Conservation (phyloP, 2,329 filamentous ascomycete species). For the Hymenoscyphus albidus region DNA sequence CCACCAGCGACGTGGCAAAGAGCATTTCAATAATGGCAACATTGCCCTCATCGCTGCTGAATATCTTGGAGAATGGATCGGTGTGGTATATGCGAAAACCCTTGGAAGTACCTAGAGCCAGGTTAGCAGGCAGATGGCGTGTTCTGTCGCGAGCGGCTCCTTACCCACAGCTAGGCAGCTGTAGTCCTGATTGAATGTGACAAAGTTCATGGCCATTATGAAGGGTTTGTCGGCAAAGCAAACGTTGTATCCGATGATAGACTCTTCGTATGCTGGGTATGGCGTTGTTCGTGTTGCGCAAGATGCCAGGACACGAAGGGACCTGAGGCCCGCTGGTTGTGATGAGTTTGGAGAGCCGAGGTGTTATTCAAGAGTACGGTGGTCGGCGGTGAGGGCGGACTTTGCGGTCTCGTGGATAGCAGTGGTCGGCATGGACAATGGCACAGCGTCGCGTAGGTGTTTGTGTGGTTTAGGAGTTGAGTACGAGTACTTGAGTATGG, state of each 20-base stretch:
- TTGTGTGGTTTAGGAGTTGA: neutral
- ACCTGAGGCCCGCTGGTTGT: neutral
- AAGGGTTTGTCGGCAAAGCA: neutral
- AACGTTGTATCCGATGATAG: neutral
- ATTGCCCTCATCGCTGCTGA: slow-evolving; percentile 90
- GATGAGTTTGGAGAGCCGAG: neutral
- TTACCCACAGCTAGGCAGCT: slow-evolving; percentile 91
- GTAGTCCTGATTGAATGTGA: slow-evolving; percentile 99
- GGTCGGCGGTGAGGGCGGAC: slow-evolving; percentile 1
- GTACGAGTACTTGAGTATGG: too few species aligned
- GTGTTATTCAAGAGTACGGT: neutral
- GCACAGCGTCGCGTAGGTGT: neutral
- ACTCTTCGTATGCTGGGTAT: neutral
- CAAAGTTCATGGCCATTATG: slow-evolving; percentile 85
- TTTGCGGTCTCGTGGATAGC: neutral
- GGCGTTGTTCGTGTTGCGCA: neutral
- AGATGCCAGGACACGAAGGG: neutral
- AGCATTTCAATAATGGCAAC: slow-evolving; percentile 98
- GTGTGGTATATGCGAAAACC: slow-evolving; percentile 97
- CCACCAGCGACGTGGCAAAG: slow-evolving; percentile 95
- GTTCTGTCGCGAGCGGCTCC: slow-evolving; percentile 31
- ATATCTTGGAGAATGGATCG: slow-evolving; percentile 92
- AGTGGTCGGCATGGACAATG: neutral
- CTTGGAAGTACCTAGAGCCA: slow-evolving; percentile 70
- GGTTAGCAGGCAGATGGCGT: slow-evolving; percentile 9